phyloP scores from a whole-genome alignment of 306 rosid species.

The Acacia confusa region DNA sequence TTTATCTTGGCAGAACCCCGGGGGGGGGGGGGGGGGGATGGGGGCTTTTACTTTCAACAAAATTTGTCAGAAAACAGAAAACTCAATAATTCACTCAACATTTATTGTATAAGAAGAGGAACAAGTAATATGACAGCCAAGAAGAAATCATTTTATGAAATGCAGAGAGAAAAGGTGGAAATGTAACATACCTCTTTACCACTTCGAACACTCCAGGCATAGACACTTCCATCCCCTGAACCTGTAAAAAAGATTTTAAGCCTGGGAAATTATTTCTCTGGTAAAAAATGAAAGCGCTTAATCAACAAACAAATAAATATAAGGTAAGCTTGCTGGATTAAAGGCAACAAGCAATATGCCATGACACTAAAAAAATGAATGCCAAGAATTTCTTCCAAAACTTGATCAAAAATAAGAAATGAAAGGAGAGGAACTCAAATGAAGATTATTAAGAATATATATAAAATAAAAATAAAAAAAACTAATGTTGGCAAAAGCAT shows the following conservation, averaged over 20 bases:
- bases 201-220: slow-evolving; percentile 82
- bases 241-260: slow-evolving; percentile 52
- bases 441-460: background rate
- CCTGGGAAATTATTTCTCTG: slow-evolving; percentile 21
- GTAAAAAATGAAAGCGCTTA: slow-evolving; percentile 20
- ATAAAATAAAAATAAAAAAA: background rate
- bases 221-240: slow-evolving; percentile 89
- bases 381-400: slow-evolving; percentile 20
- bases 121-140: background rate
- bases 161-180: slow-evolving; percentile 15
- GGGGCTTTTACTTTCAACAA: background rate
- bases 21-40: no score
- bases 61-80: background rate
- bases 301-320: slow-evolving; percentile 19
- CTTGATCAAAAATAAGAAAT: slow-evolving; percentile 1
- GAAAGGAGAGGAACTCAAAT: background rate
- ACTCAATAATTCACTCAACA: background rate
- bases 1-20: background rate
- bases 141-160: slow-evolving; percentile 2
- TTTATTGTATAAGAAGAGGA: background rate
- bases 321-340: slow-evolving; percentile 1
- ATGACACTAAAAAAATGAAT: background rate
- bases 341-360: slow-evolving; percentile 2
- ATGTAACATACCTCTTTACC: slow-evolving; percentile 76
- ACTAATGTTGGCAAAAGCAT: background rate